A percentile compares a stretch with the other conserved stretches of the same genome.
Conservation (phyloP, 345 rosid species). For the Hypericum androsaemum region DNA sequence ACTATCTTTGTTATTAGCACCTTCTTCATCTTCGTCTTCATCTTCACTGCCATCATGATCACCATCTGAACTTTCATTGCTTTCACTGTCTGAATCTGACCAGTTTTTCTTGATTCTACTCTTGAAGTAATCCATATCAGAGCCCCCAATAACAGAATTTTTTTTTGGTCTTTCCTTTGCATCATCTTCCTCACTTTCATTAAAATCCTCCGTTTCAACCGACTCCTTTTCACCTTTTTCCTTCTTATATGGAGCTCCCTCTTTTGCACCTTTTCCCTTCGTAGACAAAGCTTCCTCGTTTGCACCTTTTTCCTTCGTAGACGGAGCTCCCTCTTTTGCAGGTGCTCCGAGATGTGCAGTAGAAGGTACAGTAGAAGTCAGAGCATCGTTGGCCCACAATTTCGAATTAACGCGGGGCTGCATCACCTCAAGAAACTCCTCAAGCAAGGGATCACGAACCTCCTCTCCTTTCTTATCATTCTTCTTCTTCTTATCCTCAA, state of each 20-base stretch:
- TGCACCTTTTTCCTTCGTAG: too few species aligned
- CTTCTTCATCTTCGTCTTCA: constrained; percentile 13
- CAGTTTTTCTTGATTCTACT: constrained; percentile 70
- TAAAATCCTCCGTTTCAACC: constrained; percentile 15
- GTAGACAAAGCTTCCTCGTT: not conserved
- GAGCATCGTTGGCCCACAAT: constrained; percentile 68
- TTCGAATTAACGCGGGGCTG: constrained; percentile 62
- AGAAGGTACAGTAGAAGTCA: constrained; percentile 19
- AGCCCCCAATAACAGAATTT: constrained; percentile 36
- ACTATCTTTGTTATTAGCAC: constrained; percentile 16
- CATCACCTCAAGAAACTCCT: constrained; percentile 78
- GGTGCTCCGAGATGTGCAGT: too few species aligned
- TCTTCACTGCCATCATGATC: constrained; percentile 18
- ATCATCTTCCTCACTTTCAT: constrained; percentile 16
- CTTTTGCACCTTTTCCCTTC: constrained; percentile 14
- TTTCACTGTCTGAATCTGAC: constrained; percentile 55
- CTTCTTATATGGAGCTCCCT: constrained; percentile 21
- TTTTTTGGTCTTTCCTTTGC: constrained; percentile 21
- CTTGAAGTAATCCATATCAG: constrained; percentile 84
- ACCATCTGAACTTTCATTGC: constrained; percentile 22
- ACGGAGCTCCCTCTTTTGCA: too few species aligned
- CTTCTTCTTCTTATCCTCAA: constrained; percentile 26
- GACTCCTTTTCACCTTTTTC: constrained; percentile 15
- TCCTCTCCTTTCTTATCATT: constrained; percentile 21
- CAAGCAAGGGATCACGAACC: constrained; percentile 36